Percentiles rank a stretch among this genome's conserved stretches.
Evolutionary conservation across 2,329 filamentous ascomycete species (phyloP).

Genomic region (Trichoderma polysporum): DNA sequence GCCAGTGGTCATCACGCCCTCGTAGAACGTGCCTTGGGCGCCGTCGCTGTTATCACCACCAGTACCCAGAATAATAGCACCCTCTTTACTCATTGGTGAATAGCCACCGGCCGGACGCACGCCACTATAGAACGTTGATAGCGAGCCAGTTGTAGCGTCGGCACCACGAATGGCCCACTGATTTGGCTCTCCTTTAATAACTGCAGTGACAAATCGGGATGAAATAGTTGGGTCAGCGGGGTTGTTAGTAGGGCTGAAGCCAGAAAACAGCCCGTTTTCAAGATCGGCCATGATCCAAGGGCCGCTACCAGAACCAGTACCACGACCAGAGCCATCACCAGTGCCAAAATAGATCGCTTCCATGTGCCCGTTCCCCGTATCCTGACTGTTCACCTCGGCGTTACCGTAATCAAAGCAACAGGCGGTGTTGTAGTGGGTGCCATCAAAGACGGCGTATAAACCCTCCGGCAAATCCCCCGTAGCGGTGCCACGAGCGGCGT

Average conservation of each 20-base stretch:
- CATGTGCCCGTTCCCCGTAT: slow-evolving; percentile 11
- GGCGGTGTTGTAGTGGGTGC: slow-evolving; percentile 1
- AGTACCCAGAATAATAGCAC: slow-evolving; percentile 1
- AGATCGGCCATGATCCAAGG: slow-evolving; percentile 14
- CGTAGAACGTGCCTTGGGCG: slow-evolving; percentile 2
- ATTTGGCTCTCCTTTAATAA: neutral
- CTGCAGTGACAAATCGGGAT: neutral
- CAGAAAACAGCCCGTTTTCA: slow-evolving; percentile 6
- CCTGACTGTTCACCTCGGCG: neutral
- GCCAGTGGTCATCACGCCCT: slow-evolving; percentile 6
- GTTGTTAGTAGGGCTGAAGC: neutral
- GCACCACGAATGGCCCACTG: slow-evolving; percentile 4
- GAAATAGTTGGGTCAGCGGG: neutral
- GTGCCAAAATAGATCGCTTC: slow-evolving; percentile 5
- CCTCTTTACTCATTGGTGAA: slow-evolving; percentile 2
- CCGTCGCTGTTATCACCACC: neutral
- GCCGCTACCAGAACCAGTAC: slow-evolving; percentile 1
- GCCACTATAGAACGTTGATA: neutral
- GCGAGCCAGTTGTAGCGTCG: neutral
- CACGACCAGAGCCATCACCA: neutral
- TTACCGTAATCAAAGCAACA: slow-evolving; percentile 14
- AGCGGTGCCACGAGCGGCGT: neutral
- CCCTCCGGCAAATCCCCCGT: neutral
- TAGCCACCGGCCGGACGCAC: neutral
- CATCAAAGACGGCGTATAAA: slow-evolving; percentile 8